Conservation (phyloP, 768 basidiomycete genomes). For the Podaxis sp. region DNA sequence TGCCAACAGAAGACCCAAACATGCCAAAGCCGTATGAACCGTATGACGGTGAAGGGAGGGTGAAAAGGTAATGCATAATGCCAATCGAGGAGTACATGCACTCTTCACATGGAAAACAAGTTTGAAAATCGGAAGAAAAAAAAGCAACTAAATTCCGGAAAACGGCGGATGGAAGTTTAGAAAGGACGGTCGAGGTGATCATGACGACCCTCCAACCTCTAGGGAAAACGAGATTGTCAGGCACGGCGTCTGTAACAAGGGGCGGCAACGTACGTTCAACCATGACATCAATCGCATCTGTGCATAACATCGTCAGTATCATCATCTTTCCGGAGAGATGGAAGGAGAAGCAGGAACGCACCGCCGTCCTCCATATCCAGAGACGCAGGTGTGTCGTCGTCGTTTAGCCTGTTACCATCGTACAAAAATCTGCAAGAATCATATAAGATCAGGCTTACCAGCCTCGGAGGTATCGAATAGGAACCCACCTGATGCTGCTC, state of each 20-base stretch:
- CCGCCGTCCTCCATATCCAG: constrained; percentile 91
- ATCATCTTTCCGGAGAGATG: not conserved
- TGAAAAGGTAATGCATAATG: not conserved
- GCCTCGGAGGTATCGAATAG: not conserved
- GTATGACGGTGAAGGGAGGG: too few relatives aligned
- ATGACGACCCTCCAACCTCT: constrained; percentile 43
- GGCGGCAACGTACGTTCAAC: constrained; percentile 74
- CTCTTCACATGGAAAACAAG: not conserved
- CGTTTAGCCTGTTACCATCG: constrained; percentile 80
- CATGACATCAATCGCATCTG: constrained; percentile 95
- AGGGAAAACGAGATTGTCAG: constrained; percentile 13
- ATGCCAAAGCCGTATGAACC: too few relatives aligned
- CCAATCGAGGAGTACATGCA: not conserved
- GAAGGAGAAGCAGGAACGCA: constrained; percentile 26
- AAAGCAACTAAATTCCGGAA: constrained; percentile 1
- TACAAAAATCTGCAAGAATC: constrained; percentile 73
- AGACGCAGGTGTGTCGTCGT: constrained; percentile 81
- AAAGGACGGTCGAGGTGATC: constrained; percentile 9
- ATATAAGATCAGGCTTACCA: constrained; percentile 7
- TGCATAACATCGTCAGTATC: constrained; percentile 7
- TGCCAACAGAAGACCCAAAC: too few relatives aligned
- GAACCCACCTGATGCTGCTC: constrained; percentile 73
- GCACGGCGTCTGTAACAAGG: not conserved
- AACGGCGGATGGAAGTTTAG: not conserved
- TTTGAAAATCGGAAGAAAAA: not conserved